phyloP scores from a whole-genome alignment of 345 rosid species.

The Populus davidiana region DNA sequence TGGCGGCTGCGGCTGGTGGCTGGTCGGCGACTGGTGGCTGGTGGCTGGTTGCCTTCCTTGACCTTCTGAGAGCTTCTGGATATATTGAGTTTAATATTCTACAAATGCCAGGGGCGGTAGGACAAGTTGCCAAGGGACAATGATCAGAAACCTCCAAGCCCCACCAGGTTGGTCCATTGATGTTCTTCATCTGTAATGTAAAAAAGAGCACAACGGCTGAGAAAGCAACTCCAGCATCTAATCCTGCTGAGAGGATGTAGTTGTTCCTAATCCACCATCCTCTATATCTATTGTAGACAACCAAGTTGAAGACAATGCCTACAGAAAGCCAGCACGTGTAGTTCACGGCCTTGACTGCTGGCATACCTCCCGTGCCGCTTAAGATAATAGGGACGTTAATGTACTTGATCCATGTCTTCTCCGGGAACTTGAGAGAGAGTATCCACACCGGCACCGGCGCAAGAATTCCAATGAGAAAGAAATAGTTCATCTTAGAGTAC shows the following conservation, averaged over 20 bases:
- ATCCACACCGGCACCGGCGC: slow-evolving; percentile 47
- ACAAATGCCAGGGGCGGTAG: slow-evolving; percentile 44
- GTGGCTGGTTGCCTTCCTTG: too few species aligned
- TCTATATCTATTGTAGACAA: slow-evolving; percentile 29
- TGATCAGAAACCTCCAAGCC: slow-evolving; percentile 45
- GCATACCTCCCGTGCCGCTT: slow-evolving; percentile 27
- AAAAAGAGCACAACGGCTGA: slow-evolving; percentile 39
- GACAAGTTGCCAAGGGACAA: slow-evolving; percentile 44
- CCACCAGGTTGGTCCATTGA: slow-evolving; percentile 51
- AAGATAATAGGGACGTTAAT: slow-evolving; percentile 43
- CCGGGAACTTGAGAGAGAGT: slow-evolving; percentile 32
- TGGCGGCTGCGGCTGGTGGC: too few species aligned
- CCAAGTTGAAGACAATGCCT: slow-evolving; percentile 16
- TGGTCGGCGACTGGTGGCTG: too few species aligned
- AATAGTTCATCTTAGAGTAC: slow-evolving; percentile 48
- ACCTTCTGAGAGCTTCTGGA: too few species aligned
- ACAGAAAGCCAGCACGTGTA: slow-evolving; percentile 15
- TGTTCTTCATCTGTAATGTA: slow-evolving; percentile 30
- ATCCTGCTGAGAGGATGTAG: slow-evolving; percentile 47
- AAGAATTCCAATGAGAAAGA: slow-evolving; percentile 48
- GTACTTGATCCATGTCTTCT: slow-evolving; percentile 39
- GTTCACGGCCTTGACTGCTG: slow-evolving; percentile 9
- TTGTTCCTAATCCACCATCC: slow-evolving; percentile 56
- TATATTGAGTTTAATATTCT: too few species aligned
- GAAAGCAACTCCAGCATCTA: slow-evolving; percentile 59